Conservation (phyloP, 768 basidiomycete species). For the Antrodiella citrinella region DNA sequence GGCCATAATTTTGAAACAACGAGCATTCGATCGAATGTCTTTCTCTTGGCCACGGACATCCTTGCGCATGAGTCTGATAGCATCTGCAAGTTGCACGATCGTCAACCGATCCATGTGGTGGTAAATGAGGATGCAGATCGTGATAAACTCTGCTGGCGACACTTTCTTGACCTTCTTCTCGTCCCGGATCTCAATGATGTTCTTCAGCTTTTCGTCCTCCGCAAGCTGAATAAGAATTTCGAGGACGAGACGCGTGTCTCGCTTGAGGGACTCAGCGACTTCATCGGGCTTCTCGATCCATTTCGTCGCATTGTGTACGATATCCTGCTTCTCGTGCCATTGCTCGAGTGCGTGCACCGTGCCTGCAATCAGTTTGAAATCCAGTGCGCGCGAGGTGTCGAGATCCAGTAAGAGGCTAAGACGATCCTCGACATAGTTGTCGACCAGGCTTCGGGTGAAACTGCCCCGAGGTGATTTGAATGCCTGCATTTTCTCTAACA, state of each 20-base stretch:
- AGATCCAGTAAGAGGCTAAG: constrained; percentile 29
- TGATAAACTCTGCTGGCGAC: constrained; percentile 63
- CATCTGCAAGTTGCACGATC: constrained; percentile 32
- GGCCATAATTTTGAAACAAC: constrained; percentile 48
- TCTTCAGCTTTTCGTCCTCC: constrained; percentile 24
- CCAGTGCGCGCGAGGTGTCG: constrained; percentile 28
- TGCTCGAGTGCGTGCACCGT: constrained; percentile 17
- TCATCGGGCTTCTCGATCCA: constrained; percentile 21
- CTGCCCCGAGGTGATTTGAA: constrained; percentile 45
- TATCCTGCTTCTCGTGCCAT: not conserved
- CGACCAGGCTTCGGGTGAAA: constrained; percentile 52
- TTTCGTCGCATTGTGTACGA: constrained; percentile 17
- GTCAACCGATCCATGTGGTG: constrained; percentile 34
- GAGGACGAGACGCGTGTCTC: constrained; percentile 34
- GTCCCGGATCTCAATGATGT: constrained; percentile 28
- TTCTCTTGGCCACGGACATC: constrained; percentile 45
- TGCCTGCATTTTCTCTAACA: constrained; percentile 63
- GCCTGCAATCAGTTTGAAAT: constrained; percentile 27
- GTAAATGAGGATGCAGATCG: constrained; percentile 46
- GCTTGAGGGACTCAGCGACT: constrained; percentile 23
- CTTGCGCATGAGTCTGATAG: constrained; percentile 43
- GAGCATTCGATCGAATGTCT: constrained; percentile 60
- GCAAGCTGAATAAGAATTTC: constrained; percentile 39
- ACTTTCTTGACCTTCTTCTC: constrained; percentile 32
- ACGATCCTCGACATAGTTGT: constrained; percentile 34